Base-by-base conservation (phyloP, 805 yeast genomes). In the Metschnikowia rubicola region DNA sequence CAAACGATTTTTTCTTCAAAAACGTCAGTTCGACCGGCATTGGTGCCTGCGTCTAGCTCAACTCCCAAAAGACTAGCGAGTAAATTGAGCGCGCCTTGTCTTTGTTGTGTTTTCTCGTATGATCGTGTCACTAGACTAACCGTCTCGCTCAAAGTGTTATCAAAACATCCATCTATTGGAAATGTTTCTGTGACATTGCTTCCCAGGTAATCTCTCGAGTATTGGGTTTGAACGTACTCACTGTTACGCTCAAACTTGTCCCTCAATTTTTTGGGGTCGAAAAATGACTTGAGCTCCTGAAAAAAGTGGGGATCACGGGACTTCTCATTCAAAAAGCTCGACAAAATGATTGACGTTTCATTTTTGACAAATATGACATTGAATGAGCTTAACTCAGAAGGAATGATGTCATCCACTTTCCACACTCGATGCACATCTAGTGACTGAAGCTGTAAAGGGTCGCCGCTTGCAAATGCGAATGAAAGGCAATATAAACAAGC, bases 151-250 rank as follows among this genome's bases (percentile, higher is more conserved):
- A 29, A 32, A 8, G 43, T 36, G 30, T 55, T 55, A 37, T 53
- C 57, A 9, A 53, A 41, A 32, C 58, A 55, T 3, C 52, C 55
- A 5, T 47, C 46, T 2, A 53, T 7, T 2, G 52, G 54, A 10
- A 43, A 35, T 21, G 41, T 36, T 13, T 45, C 48, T 5, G 32
- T 29, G 17, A 31, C 26, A n/a, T 41, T 35, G 9, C 7, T 12
- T 12, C 29, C 35, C 9, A 28, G 35, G 9, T 19, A 19, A 10
- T 32, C 32, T 8, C 29, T 30, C 3, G 36, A 28, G 19, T 45
- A 43, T 10, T 35, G 41, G 1, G 42, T 47, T 26, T 53, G 56
- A 29, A 39, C 19, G 30, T 37, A 51, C 9, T 26, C 21, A 10
- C 30, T 39, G 26, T 35, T 35, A 11, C 35, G 21, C 17, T 31